Percentiles rank a stretch among this genome's conserved stretches.
Conservation (phyloP, 129 eudicot genomes). For the Chrysanthemum lavandulifolium region DNA sequence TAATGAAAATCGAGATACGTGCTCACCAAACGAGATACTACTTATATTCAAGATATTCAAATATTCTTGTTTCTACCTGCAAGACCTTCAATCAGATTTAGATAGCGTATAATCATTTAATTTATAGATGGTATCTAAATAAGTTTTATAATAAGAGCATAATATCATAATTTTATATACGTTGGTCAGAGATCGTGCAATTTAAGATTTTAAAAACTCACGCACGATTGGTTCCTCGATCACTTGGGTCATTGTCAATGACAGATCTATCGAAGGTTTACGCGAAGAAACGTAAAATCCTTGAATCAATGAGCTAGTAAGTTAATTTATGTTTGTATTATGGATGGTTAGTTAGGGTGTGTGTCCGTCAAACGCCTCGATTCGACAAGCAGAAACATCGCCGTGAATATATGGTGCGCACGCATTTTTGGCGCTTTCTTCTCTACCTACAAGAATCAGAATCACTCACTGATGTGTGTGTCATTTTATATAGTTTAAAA, state of each 20-base stretch:
- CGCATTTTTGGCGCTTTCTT: slow-evolving; percentile 18
- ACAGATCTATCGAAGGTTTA: slow-evolving; percentile 3
- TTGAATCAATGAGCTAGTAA: too few relatives aligned
- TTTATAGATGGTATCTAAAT: too few relatives aligned
- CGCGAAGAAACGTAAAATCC: slow-evolving; percentile 3
- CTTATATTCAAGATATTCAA: not conserved
- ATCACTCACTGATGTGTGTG: not conserved
- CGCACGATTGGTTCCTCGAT: slow-evolving; percentile 3
- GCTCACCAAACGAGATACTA: not conserved
- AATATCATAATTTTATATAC: not conserved
- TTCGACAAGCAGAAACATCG: slow-evolving; percentile 30
- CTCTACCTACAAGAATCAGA: not conserved
- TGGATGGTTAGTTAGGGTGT: too few relatives aligned
- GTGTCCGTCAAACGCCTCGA: slow-evolving; percentile 22
- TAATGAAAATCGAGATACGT: not conserved
- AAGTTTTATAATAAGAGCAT: too few relatives aligned
- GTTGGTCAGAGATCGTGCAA: slow-evolving; percentile 9
- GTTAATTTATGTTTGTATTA: too few relatives aligned
- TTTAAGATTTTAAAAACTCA: not conserved
- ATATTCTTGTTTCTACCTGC: not conserved
- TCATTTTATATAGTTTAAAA: not conserved
- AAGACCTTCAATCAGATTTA: too few relatives aligned
- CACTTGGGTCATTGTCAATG: slow-evolving; percentile 3
- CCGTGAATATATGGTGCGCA: slow-evolving; percentile 21
- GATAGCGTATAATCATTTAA: too few relatives aligned